Conservation (phyloP, 345 rosid genomes). For the Populus tremula region DNA sequence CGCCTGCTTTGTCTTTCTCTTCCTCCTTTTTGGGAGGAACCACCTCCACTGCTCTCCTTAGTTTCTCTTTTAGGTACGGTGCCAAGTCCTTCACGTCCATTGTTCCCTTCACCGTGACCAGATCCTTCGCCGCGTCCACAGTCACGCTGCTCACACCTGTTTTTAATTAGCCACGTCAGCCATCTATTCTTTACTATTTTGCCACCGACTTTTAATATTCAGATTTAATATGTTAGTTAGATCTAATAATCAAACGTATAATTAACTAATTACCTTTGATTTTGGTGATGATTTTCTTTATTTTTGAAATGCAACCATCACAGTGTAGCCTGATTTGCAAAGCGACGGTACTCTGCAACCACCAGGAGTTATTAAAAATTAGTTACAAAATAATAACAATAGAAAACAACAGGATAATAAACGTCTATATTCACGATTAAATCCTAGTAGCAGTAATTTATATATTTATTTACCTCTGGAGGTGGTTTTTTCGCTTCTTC, state of each 20-base stretch:
- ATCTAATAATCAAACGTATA: neutral
- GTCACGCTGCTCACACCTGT: slow-evolving; percentile 65
- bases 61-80: slow-evolving; percentile 53
- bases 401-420: neutral
- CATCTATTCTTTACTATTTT: neutral
- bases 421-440: neutral
- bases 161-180: neutral
- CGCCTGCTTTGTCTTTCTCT: slow-evolving; percentile 10
- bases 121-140: slow-evolving; percentile 58
- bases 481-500: slow-evolving; percentile 29
- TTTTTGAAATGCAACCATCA: slow-evolving; percentile 41
- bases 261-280: slow-evolving; percentile 27
- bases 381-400: neutral
- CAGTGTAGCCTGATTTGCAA: slow-evolving; percentile 42
- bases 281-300: slow-evolving; percentile 29
- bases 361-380: neutral
- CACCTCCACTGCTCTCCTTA: slow-evolving; percentile 63
- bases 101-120: slow-evolving; percentile 70
- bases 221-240: neutral
- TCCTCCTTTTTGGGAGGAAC: slow-evolving; percentile 54
- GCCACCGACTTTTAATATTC: neutral
- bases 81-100: slow-evolving; percentile 54
- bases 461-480: slow-evolving; percentile 19
- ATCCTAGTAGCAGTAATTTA: too few species aligned
- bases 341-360: slow-evolving; percentile 40